Percentiles rank a stretch among this genome's conserved stretches.
Conservation (phyloP, 2,329 filamentous ascomycete genomes). For the Fonsecaea nubica region DNA sequence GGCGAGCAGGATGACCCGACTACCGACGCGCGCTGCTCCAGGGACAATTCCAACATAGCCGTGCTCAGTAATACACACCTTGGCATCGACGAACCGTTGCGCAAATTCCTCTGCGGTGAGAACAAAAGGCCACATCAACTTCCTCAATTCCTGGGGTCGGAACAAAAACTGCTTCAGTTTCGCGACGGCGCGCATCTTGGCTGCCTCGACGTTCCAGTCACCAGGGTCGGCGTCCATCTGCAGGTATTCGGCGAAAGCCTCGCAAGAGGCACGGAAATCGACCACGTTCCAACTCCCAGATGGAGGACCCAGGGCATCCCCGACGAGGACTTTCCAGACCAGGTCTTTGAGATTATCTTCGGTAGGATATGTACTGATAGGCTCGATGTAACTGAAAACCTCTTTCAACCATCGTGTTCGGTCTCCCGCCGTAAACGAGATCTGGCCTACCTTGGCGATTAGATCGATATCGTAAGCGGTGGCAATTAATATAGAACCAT, state of each 20-base stretch:
- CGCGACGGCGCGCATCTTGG: not conserved
- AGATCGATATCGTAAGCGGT: not conserved
- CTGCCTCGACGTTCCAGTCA: not conserved
- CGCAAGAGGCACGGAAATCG: conserved; percentile 1
- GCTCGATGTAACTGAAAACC: not conserved
- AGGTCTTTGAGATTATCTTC: not conserved
- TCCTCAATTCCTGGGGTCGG: not conserved
- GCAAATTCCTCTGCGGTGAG: not conserved
- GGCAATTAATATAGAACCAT: not conserved
- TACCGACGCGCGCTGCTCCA: not conserved
- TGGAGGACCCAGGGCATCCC: not conserved
- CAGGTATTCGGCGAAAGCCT: conserved; percentile 2
- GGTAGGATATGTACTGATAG: not conserved
- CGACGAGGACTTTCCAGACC: not conserved
- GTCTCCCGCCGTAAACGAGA: not conserved
- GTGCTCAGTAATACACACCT: not conserved
- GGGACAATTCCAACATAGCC: conserved; percentile 3
- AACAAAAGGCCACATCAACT: not conserved
- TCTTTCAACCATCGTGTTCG: not conserved
- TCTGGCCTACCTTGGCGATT: not conserved
- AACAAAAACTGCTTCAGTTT: conserved; percentile 1
- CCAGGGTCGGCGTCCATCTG: not conserved
- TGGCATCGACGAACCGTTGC: not conserved
- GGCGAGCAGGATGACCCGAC: not conserved
- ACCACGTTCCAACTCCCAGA: not conserved